A percentile compares a stretch with the other conserved stretches of the same genome.
Evolutionary conservation across 139 green algal species (phyloP).

Genomic region (Yamagishiella unicocca): DNA sequence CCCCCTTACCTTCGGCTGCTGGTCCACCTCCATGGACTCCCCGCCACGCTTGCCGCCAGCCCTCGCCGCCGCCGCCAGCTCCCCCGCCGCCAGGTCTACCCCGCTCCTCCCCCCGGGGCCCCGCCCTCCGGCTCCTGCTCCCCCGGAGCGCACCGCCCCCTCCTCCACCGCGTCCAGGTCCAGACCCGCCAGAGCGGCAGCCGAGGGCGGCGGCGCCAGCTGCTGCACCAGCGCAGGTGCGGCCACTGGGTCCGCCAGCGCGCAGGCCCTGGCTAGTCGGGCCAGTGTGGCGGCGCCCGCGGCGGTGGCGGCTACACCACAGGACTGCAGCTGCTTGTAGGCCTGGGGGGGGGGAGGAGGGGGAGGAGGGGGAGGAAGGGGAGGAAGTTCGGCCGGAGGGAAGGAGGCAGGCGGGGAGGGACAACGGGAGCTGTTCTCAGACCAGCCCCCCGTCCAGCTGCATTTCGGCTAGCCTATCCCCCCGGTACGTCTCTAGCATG

Average conservation of each 20-base stretch:
- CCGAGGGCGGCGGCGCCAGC: neutral
- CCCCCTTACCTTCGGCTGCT: constrained; percentile 22
- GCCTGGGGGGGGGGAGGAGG: too few species aligned
- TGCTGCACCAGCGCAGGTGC: constrained; percentile 38
- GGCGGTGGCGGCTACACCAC: constrained; percentile 6
- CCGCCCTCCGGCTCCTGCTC: constrained; percentile 9
- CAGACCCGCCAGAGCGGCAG: constrained; percentile 18
- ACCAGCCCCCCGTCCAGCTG: too few species aligned
- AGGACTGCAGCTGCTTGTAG: constrained; percentile 45
- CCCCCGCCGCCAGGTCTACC: constrained; percentile 13
- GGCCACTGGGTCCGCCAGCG: constrained; percentile 52
- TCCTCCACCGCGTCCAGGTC: constrained; percentile 75
- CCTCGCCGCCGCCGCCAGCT: constrained; percentile 10
- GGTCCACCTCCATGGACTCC: constrained; percentile 40
- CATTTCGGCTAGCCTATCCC: too few species aligned
- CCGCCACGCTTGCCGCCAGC: constrained; percentile 31
- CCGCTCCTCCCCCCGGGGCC: neutral
- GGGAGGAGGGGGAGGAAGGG: too few species aligned
- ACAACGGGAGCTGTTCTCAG: too few species aligned
- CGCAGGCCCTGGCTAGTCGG: constrained; percentile 56
- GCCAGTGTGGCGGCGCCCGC: constrained; percentile 47
- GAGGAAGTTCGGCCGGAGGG: too few species aligned
- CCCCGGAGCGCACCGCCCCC: constrained; percentile 18
- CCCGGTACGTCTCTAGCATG: too few species aligned
- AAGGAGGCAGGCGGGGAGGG: too few species aligned